Conservation (phyloP, 257 asterid species). For the Forsythia suspensa region DNA sequence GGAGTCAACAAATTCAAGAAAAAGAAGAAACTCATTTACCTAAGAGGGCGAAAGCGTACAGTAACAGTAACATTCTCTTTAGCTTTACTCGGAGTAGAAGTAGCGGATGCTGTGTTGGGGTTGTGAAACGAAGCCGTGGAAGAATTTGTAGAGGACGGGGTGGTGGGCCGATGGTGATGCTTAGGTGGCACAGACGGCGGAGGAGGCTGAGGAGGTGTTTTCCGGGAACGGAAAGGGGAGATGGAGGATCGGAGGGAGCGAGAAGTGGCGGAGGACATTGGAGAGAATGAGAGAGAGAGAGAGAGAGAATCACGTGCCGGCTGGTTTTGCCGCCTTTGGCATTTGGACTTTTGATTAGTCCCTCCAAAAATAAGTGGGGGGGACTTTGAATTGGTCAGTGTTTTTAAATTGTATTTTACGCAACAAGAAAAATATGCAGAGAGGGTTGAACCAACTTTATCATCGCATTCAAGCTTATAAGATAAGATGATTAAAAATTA, state of each 20-base stretch:
- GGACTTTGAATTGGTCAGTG: slow-evolving; percentile 28
- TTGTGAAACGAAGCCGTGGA: slow-evolving; percentile 25
- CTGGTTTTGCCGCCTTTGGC: slow-evolving; percentile 38
- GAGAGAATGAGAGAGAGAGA: slow-evolving; percentile 14
- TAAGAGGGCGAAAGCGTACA: slow-evolving; percentile 92
- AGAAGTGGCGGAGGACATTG: slow-evolving; percentile 21
- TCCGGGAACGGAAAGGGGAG: slow-evolving; percentile 60
- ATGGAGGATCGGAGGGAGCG: slow-evolving; percentile 44
- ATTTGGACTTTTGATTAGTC: slow-evolving; percentile 10
- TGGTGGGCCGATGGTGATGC: slow-evolving; percentile 23
- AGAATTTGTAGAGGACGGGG: slow-evolving; percentile 27
- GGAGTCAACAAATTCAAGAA: not conserved
- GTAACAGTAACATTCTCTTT: slow-evolving; percentile 84
- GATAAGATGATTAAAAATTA: too few relatives aligned
- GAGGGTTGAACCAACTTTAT: not conserved
- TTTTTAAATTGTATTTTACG: not conserved
- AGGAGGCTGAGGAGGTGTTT: slow-evolving; percentile 30
- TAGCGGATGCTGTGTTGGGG: slow-evolving; percentile 23
- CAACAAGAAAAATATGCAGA: too few relatives aligned
- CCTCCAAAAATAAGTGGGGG: slow-evolving; percentile 33
- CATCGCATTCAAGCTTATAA: not conserved
- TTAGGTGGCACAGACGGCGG: not conserved
- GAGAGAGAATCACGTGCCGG: slow-evolving; percentile 29
- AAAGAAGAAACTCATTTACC: slow-evolving; percentile 31
- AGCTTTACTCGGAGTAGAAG: slow-evolving; percentile 34